Conservation (phyloP, 345 rosid species). For the Microcos paniculata region DNA sequence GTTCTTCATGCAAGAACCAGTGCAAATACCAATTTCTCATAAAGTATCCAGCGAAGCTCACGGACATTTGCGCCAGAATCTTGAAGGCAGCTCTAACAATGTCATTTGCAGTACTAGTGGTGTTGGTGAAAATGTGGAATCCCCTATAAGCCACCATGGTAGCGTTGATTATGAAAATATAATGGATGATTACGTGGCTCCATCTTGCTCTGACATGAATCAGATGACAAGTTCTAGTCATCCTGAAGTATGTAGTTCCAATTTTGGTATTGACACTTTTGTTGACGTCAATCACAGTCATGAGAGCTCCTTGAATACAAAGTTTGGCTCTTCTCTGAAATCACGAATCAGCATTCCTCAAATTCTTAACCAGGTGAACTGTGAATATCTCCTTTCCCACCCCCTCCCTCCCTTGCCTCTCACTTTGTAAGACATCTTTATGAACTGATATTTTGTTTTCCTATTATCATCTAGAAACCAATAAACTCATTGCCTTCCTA, state of each 20-base stretch:
- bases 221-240: neutral
- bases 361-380: conserved; percentile 84
- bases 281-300: conserved; percentile 41
- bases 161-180: conserved; percentile 43
- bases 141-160: conserved; percentile 38
- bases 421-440: neutral
- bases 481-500: neutral
- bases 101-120: conserved; percentile 34
- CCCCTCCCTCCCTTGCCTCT: neutral
- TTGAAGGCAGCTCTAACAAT: conserved; percentile 45
- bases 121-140: conserved; percentile 40
- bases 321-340: conserved; percentile 46
- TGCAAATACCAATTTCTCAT: conserved; percentile 40
- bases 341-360: conserved; percentile 91
- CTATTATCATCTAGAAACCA: neutral
- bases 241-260: conserved; percentile 39
- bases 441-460: neutral
- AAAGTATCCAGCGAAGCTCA: conserved; percentile 57
- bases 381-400: neutral
- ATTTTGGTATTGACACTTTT: conserved; percentile 39
- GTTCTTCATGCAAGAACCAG: conserved; percentile 67
- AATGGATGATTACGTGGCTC: conserved; percentile 21
- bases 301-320: conserved; percentile 45
- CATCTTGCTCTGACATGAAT: conserved; percentile 45
- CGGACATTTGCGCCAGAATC: conserved; percentile 58